Evolutionary conservation across 495 filamentous ascomycete genomes (phyloP).

Genomic region (Xylaria sp.): DNA sequence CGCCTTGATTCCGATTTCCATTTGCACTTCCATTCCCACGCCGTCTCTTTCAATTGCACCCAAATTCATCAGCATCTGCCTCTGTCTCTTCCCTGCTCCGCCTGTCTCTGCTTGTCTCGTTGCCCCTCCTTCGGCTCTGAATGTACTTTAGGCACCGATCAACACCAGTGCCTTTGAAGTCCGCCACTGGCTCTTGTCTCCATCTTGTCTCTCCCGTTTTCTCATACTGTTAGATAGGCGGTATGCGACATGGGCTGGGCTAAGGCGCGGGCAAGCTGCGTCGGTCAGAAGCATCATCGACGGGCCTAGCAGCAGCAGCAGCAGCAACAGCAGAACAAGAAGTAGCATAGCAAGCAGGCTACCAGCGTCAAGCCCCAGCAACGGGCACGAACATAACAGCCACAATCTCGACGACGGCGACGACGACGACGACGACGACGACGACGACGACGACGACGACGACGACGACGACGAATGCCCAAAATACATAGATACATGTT

Average conservation of each 20-base stretch:
- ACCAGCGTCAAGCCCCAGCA: not conserved
- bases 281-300: slow-evolving; percentile 25
- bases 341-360: slow-evolving; percentile 28
- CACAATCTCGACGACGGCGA: not conserved
- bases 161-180: slow-evolving; percentile 1
- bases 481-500: not conserved
- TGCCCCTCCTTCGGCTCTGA: not conserved
- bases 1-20: not conserved
- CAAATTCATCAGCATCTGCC: not conserved
- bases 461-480: not conserved
- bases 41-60: not conserved
- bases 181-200: not conserved
- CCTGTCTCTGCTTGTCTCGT: not conserved
- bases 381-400: not conserved
- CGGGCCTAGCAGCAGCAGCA: slow-evolving; percentile 31
- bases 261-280: slow-evolving; percentile 27
- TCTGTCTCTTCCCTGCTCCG: not conserved
- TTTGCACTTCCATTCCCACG: not conserved
- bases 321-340: slow-evolving; percentile 30
- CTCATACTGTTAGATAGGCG: not conserved
- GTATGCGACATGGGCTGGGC: slow-evolving; percentile 28
- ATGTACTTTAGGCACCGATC: not conserved
- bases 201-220: not conserved
- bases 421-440: not conserved
- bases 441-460: not conserved